Evolutionary conservation across 495 filamentous ascomycete species (phyloP).

Genomic region (Cladorrhinum samala): DNA sequence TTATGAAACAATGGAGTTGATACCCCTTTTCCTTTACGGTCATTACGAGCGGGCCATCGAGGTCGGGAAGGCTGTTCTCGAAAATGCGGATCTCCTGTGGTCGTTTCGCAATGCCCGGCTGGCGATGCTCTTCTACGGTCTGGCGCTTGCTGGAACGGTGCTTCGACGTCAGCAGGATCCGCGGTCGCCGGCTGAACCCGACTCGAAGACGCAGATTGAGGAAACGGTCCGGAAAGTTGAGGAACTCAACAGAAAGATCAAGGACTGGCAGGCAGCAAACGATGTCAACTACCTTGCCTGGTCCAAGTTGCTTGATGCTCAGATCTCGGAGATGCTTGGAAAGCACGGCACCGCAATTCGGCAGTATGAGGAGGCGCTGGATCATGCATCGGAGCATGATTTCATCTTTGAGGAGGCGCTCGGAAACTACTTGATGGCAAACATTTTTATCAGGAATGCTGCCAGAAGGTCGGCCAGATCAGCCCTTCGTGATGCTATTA

Average conservation of each 20-base stretch:
- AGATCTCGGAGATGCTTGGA: conserved; percentile 59
- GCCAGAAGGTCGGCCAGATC: conserved; percentile 68
- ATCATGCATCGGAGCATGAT: conserved; percentile 72
- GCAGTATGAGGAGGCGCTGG: conserved; percentile 68
- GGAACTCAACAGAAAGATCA: conserved; percentile 51
- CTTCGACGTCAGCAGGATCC: conserved; percentile 52
- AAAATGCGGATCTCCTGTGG: conserved; percentile 59
- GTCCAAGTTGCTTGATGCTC: conserved; percentile 67
- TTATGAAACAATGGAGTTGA: conserved; percentile 67
- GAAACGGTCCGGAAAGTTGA: conserved; percentile 52
- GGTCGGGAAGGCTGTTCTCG: conserved; percentile 55
- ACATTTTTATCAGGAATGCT: conserved; percentile 64
- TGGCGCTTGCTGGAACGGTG: conserved; percentile 60
- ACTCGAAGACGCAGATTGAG: conserved; percentile 49
- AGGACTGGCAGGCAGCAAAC: conserved; percentile 59
- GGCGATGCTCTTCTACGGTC: conserved; percentile 60
- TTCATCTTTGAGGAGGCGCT: conserved; percentile 77
- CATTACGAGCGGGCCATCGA: conserved; percentile 64
- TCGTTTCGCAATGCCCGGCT: conserved; percentile 62
- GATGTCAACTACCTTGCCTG: conserved; percentile 77
- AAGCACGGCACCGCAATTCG: conserved; percentile 56
- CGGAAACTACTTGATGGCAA: conserved; percentile 68
- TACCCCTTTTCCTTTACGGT: conserved; percentile 69
- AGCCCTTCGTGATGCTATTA: conserved; percentile 64
- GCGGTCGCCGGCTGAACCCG: conserved; percentile 39